Evolutionary conservation across 768 basidiomycete genomes (phyloP).

Genomic region (Tylopilus balloui): DNA sequence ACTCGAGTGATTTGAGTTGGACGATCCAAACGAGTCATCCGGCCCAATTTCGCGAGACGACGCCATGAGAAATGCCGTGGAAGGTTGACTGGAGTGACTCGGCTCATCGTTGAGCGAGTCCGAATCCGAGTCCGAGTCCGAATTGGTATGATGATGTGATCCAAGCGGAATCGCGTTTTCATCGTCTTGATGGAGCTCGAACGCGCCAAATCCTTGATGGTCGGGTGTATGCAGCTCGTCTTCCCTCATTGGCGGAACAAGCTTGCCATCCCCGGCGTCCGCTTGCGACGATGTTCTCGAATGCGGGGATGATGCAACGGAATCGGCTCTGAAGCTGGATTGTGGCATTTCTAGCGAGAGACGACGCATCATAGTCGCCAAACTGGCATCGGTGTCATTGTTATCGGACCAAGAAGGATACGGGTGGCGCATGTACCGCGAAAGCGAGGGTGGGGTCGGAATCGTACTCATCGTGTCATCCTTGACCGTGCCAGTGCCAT

Average conservation of each 20-base stretch:
- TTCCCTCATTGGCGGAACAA: constrained; percentile 1
- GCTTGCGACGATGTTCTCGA: constrained; percentile 8
- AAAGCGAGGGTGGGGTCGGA: constrained; percentile 66
- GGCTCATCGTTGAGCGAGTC: constrained; percentile 56
- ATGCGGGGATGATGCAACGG: constrained; percentile 12
- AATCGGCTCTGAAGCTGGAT: constrained; percentile 21
- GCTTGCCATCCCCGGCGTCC: background rate
- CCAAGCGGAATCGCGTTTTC: constrained; percentile 15
- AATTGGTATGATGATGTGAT: constrained; percentile 7
- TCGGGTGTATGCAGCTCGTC: constrained; percentile 23
- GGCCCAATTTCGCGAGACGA: constrained; percentile 31
- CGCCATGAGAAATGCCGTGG: constrained; percentile 68
- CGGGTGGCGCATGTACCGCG: constrained; percentile 53
- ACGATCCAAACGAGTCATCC: constrained; percentile 38
- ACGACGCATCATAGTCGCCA: constrained; percentile 68
- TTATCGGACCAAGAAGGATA: constrained; percentile 38
- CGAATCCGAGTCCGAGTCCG: constrained; percentile 47
- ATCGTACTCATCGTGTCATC: constrained; percentile 69
- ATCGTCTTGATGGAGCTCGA: constrained; percentile 26
- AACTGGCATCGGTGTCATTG: constrained; percentile 49
- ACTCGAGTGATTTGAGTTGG: constrained; percentile 55
- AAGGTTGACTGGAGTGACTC: constrained; percentile 57
- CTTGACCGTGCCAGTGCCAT: constrained; percentile 13
- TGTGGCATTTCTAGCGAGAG: constrained; percentile 47
- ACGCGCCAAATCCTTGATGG: constrained; percentile 20